Conservation (phyloP, 139 green algal species). For the Diplosphaera chodatii region DNA sequence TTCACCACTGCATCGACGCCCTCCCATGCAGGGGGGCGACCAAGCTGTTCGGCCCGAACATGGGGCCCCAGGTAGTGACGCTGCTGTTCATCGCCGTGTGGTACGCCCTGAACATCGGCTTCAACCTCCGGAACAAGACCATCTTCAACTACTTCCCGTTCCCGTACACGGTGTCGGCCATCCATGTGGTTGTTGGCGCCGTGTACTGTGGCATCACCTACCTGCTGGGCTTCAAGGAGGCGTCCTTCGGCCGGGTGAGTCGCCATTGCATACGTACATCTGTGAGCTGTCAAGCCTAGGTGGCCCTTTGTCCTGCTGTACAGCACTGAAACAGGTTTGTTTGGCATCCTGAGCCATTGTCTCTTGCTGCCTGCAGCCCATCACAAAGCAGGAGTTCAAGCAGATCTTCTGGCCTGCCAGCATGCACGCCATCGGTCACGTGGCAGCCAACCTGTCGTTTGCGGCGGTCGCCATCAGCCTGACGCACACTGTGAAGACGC, state of each 20-base stretch:
- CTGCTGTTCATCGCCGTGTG: constrained; percentile 74
- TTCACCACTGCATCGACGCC: no score
- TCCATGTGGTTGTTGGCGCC: constrained; percentile 86
- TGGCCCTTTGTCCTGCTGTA: background rate
- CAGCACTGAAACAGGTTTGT: no score
- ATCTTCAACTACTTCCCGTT: constrained; percentile 99
- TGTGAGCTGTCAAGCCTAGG: no score
- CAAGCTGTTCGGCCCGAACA: constrained; percentile 64
- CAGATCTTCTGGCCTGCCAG: constrained; percentile 77
- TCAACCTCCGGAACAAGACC: constrained; percentile 99
- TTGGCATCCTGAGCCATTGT: no score
- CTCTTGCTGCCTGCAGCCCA: constrained; percentile 35
- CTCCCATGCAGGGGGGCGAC: constrained; percentile 55
- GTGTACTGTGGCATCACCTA: constrained; percentile 81
- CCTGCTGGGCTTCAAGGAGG: constrained; percentile 76
- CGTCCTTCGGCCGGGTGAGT: constrained; percentile 78
- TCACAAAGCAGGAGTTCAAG: constrained; percentile 81
- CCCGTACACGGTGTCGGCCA: constrained; percentile 88
- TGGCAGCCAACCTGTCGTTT: constrained; percentile 97
- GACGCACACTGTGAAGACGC: constrained; percentile 97
- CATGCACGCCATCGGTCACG: constrained; percentile 96
- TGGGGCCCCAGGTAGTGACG: constrained; percentile 64
- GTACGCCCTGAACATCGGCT: constrained; percentile 95
- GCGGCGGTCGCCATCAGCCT: constrained; percentile 95
- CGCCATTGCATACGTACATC: no score